Evolutionary conservation across 306 rosid genomes (phyloP).

Genomic region (Cucumis melo): DNA sequence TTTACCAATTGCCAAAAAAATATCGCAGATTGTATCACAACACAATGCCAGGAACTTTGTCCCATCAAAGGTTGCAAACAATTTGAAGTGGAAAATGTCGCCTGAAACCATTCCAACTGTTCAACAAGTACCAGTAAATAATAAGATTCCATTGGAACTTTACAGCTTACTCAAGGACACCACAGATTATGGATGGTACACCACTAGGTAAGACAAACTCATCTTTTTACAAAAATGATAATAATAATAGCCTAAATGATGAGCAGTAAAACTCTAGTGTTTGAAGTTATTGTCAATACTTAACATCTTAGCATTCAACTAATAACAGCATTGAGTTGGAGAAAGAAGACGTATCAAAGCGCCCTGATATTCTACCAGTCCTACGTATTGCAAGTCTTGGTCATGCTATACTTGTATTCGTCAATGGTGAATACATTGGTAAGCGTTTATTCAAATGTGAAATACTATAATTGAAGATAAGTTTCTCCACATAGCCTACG

Average conservation of each 20-base stretch:
- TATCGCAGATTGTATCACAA: slow-evolving; percentile 52
- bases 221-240: too few species aligned
- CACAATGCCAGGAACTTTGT: slow-evolving; percentile 50
- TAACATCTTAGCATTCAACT: slow-evolving; percentile 1
- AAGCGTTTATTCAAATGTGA: slow-evolving; percentile 7
- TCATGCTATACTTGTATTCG: slow-evolving; percentile 49
- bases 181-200: slow-evolving; percentile 82
- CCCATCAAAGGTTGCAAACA: slow-evolving; percentile 21
- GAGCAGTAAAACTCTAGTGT: not conserved
- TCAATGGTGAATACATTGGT: slow-evolving; percentile 57
- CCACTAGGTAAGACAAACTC: slow-evolving; percentile 33
- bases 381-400: slow-evolving; percentile 55
- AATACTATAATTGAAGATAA: not conserved
- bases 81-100: slow-evolving; percentile 48
- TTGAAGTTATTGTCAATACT: not conserved
- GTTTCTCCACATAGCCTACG: not conserved
- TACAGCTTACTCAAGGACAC: slow-evolving; percentile 51
- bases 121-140: slow-evolving; percentile 8
- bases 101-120: slow-evolving; percentile 37
- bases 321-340: slow-evolving; percentile 39
- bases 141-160: slow-evolving; percentile 37
- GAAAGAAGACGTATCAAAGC: slow-evolving; percentile 32
- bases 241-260: not conserved
- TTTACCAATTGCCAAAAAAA: not conserved
- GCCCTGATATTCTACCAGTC: slow-evolving; percentile 23